Percentiles rank a stretch among this genome's conserved stretches.
Evolutionary conservation across 2,329 filamentous ascomycete genomes (phyloP).

Genomic region (Colletotrichum tanaceti): DNA sequence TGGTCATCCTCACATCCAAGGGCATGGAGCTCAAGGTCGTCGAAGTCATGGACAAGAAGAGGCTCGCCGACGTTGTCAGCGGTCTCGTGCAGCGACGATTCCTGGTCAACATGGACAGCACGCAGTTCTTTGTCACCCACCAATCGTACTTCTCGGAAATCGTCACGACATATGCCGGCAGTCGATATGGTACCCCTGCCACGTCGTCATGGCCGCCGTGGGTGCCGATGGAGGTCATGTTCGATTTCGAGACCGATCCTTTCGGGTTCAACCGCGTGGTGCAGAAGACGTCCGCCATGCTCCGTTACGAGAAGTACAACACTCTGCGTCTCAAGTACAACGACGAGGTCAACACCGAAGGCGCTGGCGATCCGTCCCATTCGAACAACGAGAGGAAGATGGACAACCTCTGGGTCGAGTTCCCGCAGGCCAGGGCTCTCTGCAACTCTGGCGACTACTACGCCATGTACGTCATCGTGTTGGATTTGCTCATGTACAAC

Average conservation of each 20-base stretch:
- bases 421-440: conserved; percentile 91
- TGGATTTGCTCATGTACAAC: conserved; percentile 95
- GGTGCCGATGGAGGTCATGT: conserved; percentile 99
- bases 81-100: conserved; percentile 96
- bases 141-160: conserved; percentile 89
- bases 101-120: conserved; percentile 94
- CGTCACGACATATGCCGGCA: conserved; percentile 93
- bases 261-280: conserved; percentile 99
- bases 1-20: conserved; percentile 96
- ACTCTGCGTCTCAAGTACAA: conserved; percentile 96
- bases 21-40: conserved; percentile 98
- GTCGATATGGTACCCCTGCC: conserved; percentile 85
- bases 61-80: conserved; percentile 91
- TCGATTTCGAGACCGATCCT: conserved; percentile 91
- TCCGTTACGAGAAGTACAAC: conserved; percentile 98
- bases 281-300: conserved; percentile 92
- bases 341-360: conserved; percentile 83
- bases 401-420: conserved; percentile 96
- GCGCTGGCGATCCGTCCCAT: conserved; percentile 61
- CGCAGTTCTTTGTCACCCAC: conserved; percentile 97
- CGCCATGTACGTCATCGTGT: conserved; percentile 96
- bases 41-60: conserved; percentile 95
- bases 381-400: conserved; percentile 80
- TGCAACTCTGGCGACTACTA: conserved; percentile 99
- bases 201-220: conserved; percentile 96